Conservation (phyloP, 2,329 filamentous ascomycete genomes). For the Eurotiales sp. region DNA sequence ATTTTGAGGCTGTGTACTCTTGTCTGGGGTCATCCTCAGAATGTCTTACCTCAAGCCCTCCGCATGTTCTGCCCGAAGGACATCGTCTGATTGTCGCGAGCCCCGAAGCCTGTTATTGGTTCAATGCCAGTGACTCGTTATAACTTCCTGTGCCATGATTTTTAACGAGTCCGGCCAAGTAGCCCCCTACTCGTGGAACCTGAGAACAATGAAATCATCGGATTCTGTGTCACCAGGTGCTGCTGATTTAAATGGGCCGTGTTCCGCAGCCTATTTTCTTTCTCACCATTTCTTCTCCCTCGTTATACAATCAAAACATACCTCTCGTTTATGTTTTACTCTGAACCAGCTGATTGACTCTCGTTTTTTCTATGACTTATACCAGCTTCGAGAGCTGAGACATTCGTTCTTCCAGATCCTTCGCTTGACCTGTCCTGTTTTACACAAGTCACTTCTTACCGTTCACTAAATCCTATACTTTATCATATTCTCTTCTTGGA, state of each 20-base stretch:
- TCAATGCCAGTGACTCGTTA: background rate
- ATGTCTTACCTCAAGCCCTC: slow-evolving; percentile 20
- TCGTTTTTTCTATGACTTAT: slow-evolving; percentile 20
- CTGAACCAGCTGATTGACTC: background rate
- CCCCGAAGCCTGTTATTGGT: background rate
- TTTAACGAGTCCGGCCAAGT: background rate
- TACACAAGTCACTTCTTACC: slow-evolving; percentile 39
- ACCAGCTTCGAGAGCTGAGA: slow-evolving; percentile 13
- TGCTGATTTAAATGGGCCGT: slow-evolving; percentile 3
- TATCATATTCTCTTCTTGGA: slow-evolving; percentile 15
- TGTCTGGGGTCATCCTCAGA: slow-evolving; percentile 16
- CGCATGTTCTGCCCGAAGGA: background rate
- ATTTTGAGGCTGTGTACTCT: slow-evolving; percentile 7
- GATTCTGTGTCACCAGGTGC: background rate
- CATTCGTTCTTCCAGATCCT: slow-evolving; percentile 17
- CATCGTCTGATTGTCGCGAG: slow-evolving; percentile 6
- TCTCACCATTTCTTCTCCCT: background rate
- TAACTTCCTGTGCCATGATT: background rate
- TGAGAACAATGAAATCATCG: background rate
- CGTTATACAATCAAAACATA: too few relatives aligned
- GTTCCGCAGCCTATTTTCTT: background rate
- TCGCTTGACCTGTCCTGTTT: slow-evolving; percentile 7
- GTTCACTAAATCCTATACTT: background rate
- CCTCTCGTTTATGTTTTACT: too few relatives aligned
- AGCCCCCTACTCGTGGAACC: background rate